Evolutionary conservation across 75 land plant species (phyloP).

Genomic region (Pinus taeda): DNA sequence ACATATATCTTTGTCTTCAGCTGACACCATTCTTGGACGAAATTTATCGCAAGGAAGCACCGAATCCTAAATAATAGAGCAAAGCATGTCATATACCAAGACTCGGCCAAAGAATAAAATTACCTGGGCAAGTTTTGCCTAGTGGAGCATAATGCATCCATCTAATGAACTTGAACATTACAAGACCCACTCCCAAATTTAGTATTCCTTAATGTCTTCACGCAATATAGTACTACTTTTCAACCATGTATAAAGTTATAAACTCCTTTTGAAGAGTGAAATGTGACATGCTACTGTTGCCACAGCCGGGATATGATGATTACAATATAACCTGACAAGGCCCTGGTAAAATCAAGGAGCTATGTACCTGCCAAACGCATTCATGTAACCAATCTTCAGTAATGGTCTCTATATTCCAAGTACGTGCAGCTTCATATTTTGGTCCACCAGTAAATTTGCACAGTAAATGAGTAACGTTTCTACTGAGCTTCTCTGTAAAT

Average conservation of each 20-base stretch:
- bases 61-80: constrained; percentile 38
- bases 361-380: constrained; percentile 71
- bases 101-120: background rate
- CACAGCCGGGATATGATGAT: background rate
- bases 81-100: background rate
- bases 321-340: too few species aligned
- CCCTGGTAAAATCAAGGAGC: too few species aligned
- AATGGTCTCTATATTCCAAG: constrained; percentile 56
- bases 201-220: background rate
- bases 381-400: constrained; percentile 88
- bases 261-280: background rate
- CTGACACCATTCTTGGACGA: constrained; percentile 56
- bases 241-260: background rate
- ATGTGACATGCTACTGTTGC: background rate
- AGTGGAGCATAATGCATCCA: background rate
- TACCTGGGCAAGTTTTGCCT: background rate
- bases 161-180: background rate
- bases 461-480: constrained; percentile 82
- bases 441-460: constrained; percentile 79
- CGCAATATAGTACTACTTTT: background rate
- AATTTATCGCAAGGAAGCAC: constrained; percentile 47
- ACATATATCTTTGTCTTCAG: constrained; percentile 57
- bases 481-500: constrained; percentile 63
- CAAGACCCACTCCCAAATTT: background rate
- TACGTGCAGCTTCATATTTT: constrained; percentile 80